A percentile compares a stretch with the other conserved stretches of the same genome.
Evolutionary conservation across 2,329 filamentous ascomycete species (phyloP).

Genomic region (Sphaerostilbella broomeana): DNA sequence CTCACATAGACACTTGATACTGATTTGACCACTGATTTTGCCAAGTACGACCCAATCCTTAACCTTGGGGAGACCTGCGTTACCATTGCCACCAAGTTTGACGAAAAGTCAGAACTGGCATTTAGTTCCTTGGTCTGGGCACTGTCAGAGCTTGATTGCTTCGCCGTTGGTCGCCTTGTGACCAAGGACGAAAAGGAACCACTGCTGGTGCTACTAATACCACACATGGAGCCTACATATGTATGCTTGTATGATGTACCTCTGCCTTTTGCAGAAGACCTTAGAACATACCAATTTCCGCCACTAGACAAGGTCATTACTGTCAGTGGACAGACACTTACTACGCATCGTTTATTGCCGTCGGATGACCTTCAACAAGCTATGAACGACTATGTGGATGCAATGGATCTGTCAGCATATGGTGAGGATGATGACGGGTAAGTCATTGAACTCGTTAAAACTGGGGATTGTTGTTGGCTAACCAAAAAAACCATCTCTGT

Average conservation of each 20-base stretch:
- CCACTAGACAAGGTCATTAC: constrained; percentile 83
- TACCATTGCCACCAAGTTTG: constrained; percentile 68
- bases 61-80: constrained; percentile 76
- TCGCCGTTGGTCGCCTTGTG: constrained; percentile 80
- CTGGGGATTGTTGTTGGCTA: no score
- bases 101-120: constrained; percentile 76
- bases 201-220: constrained; percentile 68
- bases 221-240: constrained; percentile 68
- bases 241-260: constrained; percentile 88
- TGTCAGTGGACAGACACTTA: constrained; percentile 72
- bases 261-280: constrained; percentile 87
- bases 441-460: constrained; percentile 23
- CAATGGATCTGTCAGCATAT: constrained; percentile 75
- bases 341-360: constrained; percentile 78
- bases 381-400: constrained; percentile 89
- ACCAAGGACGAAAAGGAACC: constrained; percentile 77
- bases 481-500: no score
- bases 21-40: constrained; percentile 10
- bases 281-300: constrained; percentile 85
- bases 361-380: constrained; percentile 64
- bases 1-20: background rate
- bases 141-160: constrained; percentile 75
- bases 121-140: constrained; percentile 87
- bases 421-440: constrained; percentile 70
- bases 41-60: constrained; percentile 73